Percentiles rank a stretch among this genome's conserved stretches.
These are phyloP conservation scores for Pterocarpus macrocarpus DNA, from an alignment of 306 rosid genomes.

Conservation along the genomic window DNA sequence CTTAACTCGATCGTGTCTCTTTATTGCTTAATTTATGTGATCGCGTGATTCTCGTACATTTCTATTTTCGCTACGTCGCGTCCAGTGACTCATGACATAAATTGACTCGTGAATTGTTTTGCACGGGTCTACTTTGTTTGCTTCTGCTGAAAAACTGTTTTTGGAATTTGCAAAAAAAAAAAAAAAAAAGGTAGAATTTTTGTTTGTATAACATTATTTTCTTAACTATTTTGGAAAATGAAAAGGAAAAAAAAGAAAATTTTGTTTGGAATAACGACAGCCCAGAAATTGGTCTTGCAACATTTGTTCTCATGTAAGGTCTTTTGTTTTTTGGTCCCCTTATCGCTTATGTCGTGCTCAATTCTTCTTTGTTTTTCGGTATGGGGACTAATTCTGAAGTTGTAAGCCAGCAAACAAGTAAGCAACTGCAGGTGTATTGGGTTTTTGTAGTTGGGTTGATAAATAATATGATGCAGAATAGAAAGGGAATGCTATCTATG, in stretches of 20 bases:
- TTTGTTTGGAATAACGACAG: constrained; percentile 6
- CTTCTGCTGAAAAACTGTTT: not conserved
- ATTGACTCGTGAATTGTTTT: too few relatives aligned
- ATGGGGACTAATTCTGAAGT: constrained; percentile 15
- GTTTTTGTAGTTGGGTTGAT: constrained; percentile 3
- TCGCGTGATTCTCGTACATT: constrained; percentile 11
- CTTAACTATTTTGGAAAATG: not conserved
- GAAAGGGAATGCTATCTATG: not conserved
- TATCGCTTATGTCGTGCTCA: not conserved
- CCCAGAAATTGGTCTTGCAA: not conserved
- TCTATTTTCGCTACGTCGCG: not conserved
- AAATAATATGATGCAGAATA: not conserved
- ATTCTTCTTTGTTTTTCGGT: constrained; percentile 25
- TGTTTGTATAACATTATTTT: not conserved
- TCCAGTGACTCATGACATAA: too few relatives aligned
- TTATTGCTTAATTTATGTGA: constrained; percentile 30
- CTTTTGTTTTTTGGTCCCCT: too few relatives aligned
- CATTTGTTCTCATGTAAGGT: too few relatives aligned
- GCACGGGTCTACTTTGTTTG: constrained; percentile 8
- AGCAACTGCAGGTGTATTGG: not conserved
- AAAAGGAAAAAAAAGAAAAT: not conserved
- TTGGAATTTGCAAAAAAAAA: not conserved
- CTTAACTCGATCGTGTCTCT: not conserved
- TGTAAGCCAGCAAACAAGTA: constrained; percentile 20
- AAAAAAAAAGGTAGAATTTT: not conserved